These are phyloP conservation scores for Phtheirospermum japonicum DNA, from an alignment of 257 asterid genomes.

Conservation along the genomic window DNA sequence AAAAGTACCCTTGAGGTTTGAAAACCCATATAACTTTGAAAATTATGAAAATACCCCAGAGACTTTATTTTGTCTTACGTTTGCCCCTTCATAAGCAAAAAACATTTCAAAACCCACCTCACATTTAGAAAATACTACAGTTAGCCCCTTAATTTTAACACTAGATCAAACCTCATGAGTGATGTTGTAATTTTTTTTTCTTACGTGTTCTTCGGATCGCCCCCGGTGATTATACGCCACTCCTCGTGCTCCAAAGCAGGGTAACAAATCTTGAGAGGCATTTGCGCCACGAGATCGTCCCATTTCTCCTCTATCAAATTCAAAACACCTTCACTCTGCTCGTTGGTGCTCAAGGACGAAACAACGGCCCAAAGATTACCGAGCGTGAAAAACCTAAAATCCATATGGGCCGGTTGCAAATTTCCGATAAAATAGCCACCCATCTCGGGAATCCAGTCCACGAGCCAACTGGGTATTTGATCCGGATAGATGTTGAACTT, in stretches of 20 bases:
- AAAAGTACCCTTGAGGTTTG: no score
- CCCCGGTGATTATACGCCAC: slow-evolving; percentile 93
- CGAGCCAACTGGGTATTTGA: slow-evolving; percentile 82
- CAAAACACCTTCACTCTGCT: slow-evolving; percentile 66
- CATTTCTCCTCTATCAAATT: slow-evolving; percentile 82
- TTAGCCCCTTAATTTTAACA: background rate
- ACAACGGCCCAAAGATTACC: slow-evolving; percentile 91
- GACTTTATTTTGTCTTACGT: background rate
- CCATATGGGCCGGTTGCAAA: slow-evolving; percentile 91
- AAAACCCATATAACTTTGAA: background rate
- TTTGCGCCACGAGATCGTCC: slow-evolving; percentile 78
- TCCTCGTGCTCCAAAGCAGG: slow-evolving; percentile 88
- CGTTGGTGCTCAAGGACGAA: slow-evolving; percentile 70
- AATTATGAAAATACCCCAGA: background rate
- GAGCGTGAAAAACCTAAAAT: slow-evolving; percentile 81
- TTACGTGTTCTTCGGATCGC: slow-evolving; percentile 96
- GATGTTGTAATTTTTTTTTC: slow-evolving; percentile 14
- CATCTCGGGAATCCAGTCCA: slow-evolving; percentile 81
- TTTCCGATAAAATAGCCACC: slow-evolving; percentile 88
- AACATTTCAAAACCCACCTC: background rate
- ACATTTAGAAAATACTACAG: no score
- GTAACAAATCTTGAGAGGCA: slow-evolving; percentile 92
- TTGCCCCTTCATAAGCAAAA: background rate
- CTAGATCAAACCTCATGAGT: background rate
- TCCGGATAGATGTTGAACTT: slow-evolving; percentile 88